Conservation (phyloP, 306 rosid genomes). For the Cucurbita maxima region DNA sequence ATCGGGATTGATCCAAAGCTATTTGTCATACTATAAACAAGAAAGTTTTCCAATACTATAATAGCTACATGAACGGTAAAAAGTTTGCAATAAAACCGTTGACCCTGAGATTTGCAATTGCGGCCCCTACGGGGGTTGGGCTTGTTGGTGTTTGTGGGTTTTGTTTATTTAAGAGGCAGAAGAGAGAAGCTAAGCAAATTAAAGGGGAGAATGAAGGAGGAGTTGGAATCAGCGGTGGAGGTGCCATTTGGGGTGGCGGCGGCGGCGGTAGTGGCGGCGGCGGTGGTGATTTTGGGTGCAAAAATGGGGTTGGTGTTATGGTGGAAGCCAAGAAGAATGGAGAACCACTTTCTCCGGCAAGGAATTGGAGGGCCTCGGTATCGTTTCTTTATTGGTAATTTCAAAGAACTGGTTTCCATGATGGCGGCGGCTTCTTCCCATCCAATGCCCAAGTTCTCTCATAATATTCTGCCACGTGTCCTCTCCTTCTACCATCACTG, state of each 20-base stretch:
- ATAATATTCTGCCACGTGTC: slow-evolving; percentile 90
- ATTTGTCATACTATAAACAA: too few species aligned
- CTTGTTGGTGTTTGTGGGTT: slow-evolving; percentile 17
- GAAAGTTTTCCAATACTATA: too few species aligned
- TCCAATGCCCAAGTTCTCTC: slow-evolving; percentile 69
- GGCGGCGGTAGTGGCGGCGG: neutral
- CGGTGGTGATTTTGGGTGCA: slow-evolving; percentile 17
- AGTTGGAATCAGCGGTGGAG: too few species aligned
- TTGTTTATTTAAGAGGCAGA: slow-evolving; percentile 2
- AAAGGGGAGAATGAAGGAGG: too few species aligned
- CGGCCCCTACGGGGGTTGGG: slow-evolving; percentile 99
- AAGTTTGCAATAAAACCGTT: slow-evolving; percentile 20
- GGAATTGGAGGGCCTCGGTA: slow-evolving; percentile 95
- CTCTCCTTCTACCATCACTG: slow-evolving; percentile 95
- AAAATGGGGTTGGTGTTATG: slow-evolving; percentile 42
- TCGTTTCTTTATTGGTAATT: slow-evolving; percentile 90
- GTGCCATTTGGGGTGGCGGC: too few species aligned
- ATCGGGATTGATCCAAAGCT: too few species aligned
- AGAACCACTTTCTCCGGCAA: slow-evolving; percentile 59
- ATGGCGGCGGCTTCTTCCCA: slow-evolving; percentile 84
- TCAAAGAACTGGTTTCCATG: slow-evolving; percentile 60
- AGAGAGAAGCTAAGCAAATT: neutral
- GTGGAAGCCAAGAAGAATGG: slow-evolving; percentile 82
- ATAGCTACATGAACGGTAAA: too few species aligned
- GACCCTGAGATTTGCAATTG: slow-evolving; percentile 68